phyloP scores from a whole-genome alignment of 2,329 filamentous ascomycete species.

The Thelonectria olida region DNA sequence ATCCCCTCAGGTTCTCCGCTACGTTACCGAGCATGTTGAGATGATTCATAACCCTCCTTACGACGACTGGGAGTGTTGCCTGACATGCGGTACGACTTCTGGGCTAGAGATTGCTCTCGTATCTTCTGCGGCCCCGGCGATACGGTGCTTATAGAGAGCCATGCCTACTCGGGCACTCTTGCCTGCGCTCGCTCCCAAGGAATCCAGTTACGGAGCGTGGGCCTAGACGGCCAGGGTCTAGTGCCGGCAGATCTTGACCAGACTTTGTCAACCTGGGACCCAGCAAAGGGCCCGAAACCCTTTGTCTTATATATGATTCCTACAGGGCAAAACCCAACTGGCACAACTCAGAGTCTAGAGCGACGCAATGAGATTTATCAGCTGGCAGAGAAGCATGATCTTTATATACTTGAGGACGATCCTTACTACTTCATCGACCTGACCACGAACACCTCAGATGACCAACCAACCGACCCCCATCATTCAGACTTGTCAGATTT shows the following conservation, averaged over 20 bases:
- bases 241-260: constrained; percentile 69
- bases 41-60: constrained; percentile 78
- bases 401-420: constrained; percentile 86
- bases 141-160: constrained; percentile 75
- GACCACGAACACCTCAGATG: constrained; percentile 21
- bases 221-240: constrained; percentile 5
- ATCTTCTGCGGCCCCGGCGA: constrained; percentile 72
- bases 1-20: constrained; percentile 75
- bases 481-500: background rate
- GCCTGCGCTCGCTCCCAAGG: background rate
- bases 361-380: constrained; percentile 76
- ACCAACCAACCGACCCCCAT: constrained; percentile 27
- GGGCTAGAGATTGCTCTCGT: constrained; percentile 73
- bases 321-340: constrained; percentile 86
- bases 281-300: constrained; percentile 51
- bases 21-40: constrained; percentile 79
- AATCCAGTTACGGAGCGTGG: background rate
- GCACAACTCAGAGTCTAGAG: constrained; percentile 73
- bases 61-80: constrained; percentile 74
- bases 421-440: constrained; percentile 89
- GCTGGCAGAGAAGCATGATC: constrained; percentile 78
- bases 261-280: constrained; percentile 72
- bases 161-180: constrained; percentile 49
- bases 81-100: constrained; percentile 74
- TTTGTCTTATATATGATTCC: constrained; percentile 65